These are phyloP conservation scores for Coniochaeta sp. DNA, from an alignment of 2,329 filamentous ascomycete genomes.

Conservation along the genomic window DNA sequence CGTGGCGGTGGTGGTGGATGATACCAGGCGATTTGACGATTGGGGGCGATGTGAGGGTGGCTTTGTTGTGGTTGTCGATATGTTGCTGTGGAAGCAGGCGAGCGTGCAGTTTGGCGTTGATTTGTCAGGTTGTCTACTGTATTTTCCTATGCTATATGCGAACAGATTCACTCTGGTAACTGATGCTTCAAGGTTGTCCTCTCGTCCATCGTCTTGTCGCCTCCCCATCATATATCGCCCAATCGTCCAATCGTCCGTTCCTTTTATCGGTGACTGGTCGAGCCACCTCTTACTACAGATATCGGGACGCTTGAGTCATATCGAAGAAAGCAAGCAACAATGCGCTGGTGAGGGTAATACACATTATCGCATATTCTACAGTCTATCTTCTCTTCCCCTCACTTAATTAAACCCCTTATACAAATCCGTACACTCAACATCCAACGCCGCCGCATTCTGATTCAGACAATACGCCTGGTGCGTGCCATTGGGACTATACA, in stretches of 20 bases:
- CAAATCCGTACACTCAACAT: conserved; percentile 14
- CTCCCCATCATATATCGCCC: no score
- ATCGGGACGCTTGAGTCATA: no score
- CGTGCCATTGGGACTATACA: conserved; percentile 15
- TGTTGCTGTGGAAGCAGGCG: background rate
- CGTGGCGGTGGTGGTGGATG: no score
- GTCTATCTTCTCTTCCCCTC: background rate
- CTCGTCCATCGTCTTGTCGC: no score
- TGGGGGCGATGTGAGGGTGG: background rate
- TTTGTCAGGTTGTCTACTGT: background rate
- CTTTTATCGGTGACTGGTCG: no score
- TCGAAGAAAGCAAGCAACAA: no score
- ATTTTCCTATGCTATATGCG: no score
- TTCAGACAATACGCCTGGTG: conserved; percentile 18
- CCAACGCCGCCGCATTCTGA: conserved; percentile 13
- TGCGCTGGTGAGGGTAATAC: background rate
- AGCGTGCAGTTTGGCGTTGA: background rate
- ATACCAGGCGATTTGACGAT: no score
- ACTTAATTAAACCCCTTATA: conserved; percentile 10
- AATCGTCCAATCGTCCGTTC: no score
- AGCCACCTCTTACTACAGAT: no score
- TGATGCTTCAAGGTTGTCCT: no score
- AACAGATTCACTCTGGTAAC: no score
- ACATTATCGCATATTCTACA: background rate
- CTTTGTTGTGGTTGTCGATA: background rate